phyloP scores from a whole-genome alignment of 257 asterid genomes.

The Solanum appendiculatum region DNA sequence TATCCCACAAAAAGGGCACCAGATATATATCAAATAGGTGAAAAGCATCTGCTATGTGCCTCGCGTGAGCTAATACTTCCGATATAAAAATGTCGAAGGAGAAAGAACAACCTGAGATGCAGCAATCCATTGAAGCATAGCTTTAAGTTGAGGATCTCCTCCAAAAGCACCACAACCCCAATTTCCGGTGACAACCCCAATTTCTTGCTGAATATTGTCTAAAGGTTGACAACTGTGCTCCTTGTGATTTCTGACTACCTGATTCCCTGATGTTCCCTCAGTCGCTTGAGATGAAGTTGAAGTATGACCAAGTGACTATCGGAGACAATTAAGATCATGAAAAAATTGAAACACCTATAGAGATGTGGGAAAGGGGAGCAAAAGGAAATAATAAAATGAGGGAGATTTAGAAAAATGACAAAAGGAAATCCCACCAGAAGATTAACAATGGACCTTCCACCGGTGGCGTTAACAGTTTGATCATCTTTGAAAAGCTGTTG shows the following conservation, averaged over 20 bases:
- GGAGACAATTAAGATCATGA: not conserved
- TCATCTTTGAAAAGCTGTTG: slow-evolving; percentile 10
- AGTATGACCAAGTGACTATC: slow-evolving; percentile 15
- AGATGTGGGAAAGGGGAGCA: not conserved
- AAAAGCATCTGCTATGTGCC: not conserved
- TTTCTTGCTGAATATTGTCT: slow-evolving; percentile 5
- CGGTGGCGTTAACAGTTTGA: not conserved
- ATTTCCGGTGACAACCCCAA: slow-evolving; percentile 83
- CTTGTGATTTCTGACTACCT: not conserved
- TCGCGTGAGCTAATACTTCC: not conserved
- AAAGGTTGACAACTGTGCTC: not conserved
- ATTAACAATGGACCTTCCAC: slow-evolving; percentile 3
- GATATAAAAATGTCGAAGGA: not conserved
- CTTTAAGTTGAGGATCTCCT: slow-evolving; percentile 88
- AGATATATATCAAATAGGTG: not conserved
- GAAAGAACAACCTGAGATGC: slow-evolving; percentile 54
- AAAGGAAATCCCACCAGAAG: slow-evolving; percentile 5
- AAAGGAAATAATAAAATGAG: not conserved
- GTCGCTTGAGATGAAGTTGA: slow-evolving; percentile 14
- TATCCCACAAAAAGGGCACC: not conserved
- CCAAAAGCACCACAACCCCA: slow-evolving; percentile 99
- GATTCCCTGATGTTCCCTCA: not conserved
- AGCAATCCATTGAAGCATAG: slow-evolving; percentile 79
- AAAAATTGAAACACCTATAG: not conserved
- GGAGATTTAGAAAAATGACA: not conserved